Base-by-base conservation (phyloP, 2,329 filamentous ascomycete species). In the Sporothrix pallida region DNA sequence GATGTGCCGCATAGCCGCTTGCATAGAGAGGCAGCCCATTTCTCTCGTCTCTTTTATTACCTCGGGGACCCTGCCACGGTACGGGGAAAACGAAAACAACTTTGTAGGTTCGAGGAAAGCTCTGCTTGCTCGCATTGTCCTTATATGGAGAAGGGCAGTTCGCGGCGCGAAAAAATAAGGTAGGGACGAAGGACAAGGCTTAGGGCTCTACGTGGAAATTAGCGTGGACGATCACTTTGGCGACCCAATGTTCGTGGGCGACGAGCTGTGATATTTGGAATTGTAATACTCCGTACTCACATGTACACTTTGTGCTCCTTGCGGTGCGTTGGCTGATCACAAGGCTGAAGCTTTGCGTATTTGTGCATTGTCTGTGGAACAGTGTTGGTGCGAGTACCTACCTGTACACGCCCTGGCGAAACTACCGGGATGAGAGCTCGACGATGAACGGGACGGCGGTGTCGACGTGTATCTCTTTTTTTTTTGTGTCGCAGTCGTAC, bases 311-410 rank as follows among this genome's bases (percentile, higher is more conserved):
- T 10, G 52, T 56, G 52, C 52, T 56, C n/a, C n/a, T 12, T 23
- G 52, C 52, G 52, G 52, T 56, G 52, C 52, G 52, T 23, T 56
- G 52, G 52, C 52, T 56, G n/a, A 26, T 56, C 48, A 50, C 13
- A 50, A 56, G 20, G n/a, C 20, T 23, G 52, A 56, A 56, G 52
- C 52, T 56, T 56, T 56, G n/a, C 52, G 52, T 56, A 50, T 56
- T 56, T 56, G 52, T 56, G 52, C 52, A 26, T 56, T 56, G 52
- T 56, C n/a, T 56, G 52, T 50, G 52, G 52, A 56, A 56, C 52
- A 26, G 52, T 56, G 52, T 56, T 56, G 52, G 52, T 56, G 52
- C 52, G 52, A 56, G 52, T 56, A 56, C 52, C 52, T 56, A 12
- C 52, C 52, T 56, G n/a, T 56, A 56, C 52, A 20, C n/a, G 52